Base-by-base conservation (phyloP, 371 early-diverging fungal genomes). In the Funneliformis caledonium region DNA sequence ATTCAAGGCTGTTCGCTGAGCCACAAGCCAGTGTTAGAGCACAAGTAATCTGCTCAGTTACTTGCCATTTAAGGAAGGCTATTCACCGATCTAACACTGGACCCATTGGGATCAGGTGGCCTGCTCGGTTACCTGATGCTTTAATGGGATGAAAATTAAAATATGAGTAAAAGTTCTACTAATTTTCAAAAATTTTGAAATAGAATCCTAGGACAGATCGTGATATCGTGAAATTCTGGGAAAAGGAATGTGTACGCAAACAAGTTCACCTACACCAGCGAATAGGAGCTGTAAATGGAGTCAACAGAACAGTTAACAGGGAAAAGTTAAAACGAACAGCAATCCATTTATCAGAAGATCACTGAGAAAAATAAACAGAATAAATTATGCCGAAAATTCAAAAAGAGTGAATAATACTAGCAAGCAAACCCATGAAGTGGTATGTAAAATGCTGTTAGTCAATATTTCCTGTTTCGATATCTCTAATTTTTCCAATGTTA, bases 11-110 rank as follows among this genome's bases (percentile, higher is more conserved):
- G 33, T 60, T 52, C 16, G 43, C 59, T 45, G 12, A 75, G 61
- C 43, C 61, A 75, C 75, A 74, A 75, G 60, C 61, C 62, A 60
- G 62, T 75, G 75, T 75, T 75, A 45, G 45, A 62, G 61, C 76
- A n/a, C 61, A 42, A 43, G 43, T 75, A 42, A 43, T 61, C 10
- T 75, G 43, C n/a, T 59, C 8, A 43, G 76, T 75, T 75, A 61
- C 43, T 75, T 61, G 61, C 4, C 10, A 26, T 72, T 72, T 31
- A 69, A 72, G 72, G 72, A 26, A 26, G 0, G 26, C 19, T 72
- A 26, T 22, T 72, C 22, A 52, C 72, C 11, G 4, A 50, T 72
- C 31, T 72, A 72, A 72, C 52, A 72, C 43, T 72, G 72, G 31
- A 33, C 72, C 52, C 52, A 72, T 72, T 72, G 33, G 52, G 52